These are phyloP conservation scores for Aspergillus ibericus DNA, from an alignment of 2,329 filamentous ascomycete genomes.

Conservation along the genomic window DNA sequence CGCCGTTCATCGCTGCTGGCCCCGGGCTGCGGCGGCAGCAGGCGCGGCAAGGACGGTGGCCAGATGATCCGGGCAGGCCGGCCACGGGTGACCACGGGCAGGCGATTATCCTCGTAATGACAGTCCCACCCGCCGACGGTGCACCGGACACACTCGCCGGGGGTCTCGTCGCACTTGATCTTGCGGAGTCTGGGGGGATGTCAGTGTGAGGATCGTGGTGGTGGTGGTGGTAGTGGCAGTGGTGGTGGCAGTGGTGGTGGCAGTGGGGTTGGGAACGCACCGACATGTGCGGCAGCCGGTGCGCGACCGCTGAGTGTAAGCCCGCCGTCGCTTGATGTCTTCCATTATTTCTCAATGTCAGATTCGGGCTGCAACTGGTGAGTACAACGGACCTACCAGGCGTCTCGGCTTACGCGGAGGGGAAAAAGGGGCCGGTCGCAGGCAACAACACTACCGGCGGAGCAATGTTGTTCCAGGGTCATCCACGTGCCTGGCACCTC, in stretches of 20 bases:
- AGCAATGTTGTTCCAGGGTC: too few relatives aligned
- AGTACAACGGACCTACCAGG: not conserved
- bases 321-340: not conserved
- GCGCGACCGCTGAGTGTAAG: not conserved
- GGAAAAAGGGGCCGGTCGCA: too few relatives aligned
- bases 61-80: not conserved
- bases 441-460: too few relatives aligned
- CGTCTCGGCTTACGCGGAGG: too few relatives aligned
- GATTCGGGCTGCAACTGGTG: not conserved
- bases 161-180: not conserved
- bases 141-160: not conserved
- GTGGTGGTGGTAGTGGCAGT: too few relatives aligned
- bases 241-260: too few relatives aligned
- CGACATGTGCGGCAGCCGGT: not conserved
- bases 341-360: not conserved
- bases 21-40: too few relatives aligned
- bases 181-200: not conserved
- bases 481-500: too few relatives aligned
- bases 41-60: not conserved
- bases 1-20: too few relatives aligned
- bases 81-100: not conserved
- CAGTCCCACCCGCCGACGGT: not conserved
- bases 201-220: too few relatives aligned
- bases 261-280: not conserved
- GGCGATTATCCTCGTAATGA: not conserved